Conservation (phyloP, 108 stramenopile species). For the Nannochloropsis gaditana region DNA sequence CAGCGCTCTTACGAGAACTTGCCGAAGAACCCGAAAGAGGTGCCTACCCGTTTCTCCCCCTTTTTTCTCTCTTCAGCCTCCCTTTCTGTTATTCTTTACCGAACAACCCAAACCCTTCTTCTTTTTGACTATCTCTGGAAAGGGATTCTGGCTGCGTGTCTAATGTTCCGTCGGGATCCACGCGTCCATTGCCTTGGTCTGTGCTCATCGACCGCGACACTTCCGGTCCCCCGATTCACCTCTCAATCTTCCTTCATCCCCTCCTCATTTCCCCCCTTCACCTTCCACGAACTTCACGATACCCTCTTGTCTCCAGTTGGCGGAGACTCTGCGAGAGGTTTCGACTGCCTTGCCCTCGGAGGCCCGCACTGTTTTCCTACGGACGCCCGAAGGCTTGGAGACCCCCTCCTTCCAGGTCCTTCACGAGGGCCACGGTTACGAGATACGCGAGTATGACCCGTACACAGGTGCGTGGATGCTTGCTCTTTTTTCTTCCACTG, state of each 20-base stretch:
- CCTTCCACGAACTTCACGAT: background rate
- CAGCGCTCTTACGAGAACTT: background rate
- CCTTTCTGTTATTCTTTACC: background rate
- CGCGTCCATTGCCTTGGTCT: too few relatives aligned
- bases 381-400: slow-evolving; percentile 66
- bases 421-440: slow-evolving; percentile 46
- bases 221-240: background rate
- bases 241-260: background rate
- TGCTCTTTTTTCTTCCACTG: background rate
- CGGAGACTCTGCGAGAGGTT: background rate
- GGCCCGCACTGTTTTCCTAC: slow-evolving; percentile 31
- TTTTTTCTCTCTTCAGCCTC: background rate
- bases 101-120: too few relatives aligned
- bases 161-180: too few relatives aligned
- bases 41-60: background rate
- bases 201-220: too few relatives aligned
- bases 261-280: background rate
- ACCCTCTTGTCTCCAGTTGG: background rate
- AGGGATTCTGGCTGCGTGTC: too few relatives aligned
- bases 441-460: slow-evolving; percentile 70
- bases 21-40: background rate
- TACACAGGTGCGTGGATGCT: slow-evolving; percentile 65
- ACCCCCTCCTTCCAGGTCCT: slow-evolving; percentile 69
- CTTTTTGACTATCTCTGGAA: too few relatives aligned
- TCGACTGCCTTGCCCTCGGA: background rate